These are phyloP conservation scores for Fusarium brevicatenulatum DNA, from an alignment of 2,329 filamentous ascomycete genomes.

Conservation along the genomic window DNA sequence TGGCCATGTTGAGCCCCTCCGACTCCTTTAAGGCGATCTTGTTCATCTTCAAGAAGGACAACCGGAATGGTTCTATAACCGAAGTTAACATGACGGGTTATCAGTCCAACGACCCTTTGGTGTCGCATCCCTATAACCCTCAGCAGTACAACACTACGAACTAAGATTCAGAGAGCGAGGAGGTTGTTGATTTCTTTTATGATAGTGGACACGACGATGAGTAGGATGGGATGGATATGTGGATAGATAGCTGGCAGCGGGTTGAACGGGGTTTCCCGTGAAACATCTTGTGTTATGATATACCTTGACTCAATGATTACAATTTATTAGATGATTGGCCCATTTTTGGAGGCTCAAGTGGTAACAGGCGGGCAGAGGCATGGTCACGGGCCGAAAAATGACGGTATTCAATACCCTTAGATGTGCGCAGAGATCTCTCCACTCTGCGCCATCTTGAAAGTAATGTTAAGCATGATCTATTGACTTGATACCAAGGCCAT, in stretches of 20 bases:
- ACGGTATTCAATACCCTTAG: background rate
- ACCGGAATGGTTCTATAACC: background rate
- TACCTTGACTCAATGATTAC: background rate
- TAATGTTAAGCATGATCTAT: rapidly evolving
- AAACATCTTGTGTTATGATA: background rate
- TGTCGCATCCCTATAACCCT: conserved; percentile 2
- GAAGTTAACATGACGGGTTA: conserved; percentile 15
- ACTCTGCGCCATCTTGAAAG: too few relatives aligned
- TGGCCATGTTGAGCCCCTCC: conserved; percentile 30
- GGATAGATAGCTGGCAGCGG: background rate
- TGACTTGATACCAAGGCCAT: background rate
- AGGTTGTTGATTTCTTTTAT: background rate
- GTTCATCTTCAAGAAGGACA: conserved; percentile 10
- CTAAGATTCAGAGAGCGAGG: background rate
- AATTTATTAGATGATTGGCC: too few relatives aligned
- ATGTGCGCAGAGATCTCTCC: rapidly evolving
- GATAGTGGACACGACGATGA: background rate
- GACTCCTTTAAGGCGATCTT: conserved; percentile 27
- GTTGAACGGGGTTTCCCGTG: background rate
- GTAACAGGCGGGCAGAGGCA: too few relatives aligned
- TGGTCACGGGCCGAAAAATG: background rate
- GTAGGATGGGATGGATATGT: background rate
- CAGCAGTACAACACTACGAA: background rate
- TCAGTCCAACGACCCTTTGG: background rate
- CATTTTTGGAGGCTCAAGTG: too few relatives aligned